phyloP scores from a whole-genome alignment of 2,329 filamentous ascomycete genomes.

The Sclerotinia spermophila region DNA sequence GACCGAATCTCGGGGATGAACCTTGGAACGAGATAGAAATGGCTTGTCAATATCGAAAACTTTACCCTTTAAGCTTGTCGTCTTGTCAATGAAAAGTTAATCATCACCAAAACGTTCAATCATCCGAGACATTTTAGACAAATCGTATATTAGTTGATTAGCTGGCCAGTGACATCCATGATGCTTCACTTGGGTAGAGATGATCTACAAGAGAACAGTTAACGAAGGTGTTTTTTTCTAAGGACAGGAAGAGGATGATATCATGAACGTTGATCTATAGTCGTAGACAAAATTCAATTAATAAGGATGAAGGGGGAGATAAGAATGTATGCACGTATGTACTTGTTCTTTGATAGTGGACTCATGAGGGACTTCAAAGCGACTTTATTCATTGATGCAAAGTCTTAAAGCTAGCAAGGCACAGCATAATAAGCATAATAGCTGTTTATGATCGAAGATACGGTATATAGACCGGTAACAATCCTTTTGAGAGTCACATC shows the following conservation, averaged over 20 bases:
- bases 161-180: constrained; percentile 13
- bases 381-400: not conserved
- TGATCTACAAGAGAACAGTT: not conserved
- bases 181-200: constrained; percentile 5
- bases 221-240: not conserved
- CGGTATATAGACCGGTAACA: not conserved
- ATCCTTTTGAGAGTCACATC: not conserved
- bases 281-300: not conserved
- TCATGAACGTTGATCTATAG: constrained; percentile 4
- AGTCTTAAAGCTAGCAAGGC: not conserved
- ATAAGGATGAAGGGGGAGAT: not conserved
- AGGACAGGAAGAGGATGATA: not conserved
- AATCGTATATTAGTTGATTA: not conserved
- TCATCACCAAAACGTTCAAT: not conserved
- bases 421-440: not conserved
- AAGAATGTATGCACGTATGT: not conserved
- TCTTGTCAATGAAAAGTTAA: constrained; percentile 5
- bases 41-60: not conserved
- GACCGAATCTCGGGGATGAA: not conserved
- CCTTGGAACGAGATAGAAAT: not conserved
- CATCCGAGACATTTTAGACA: constrained; percentile 8
- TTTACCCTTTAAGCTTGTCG: not conserved
- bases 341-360: not conserved
- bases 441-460: not conserved
- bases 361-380: not conserved